Percentiles rank a stretch among this genome's conserved stretches.
Evolutionary conservation across 2,329 filamentous ascomycete genomes (phyloP).

Genomic region (Aspergillus vadensis): DNA sequence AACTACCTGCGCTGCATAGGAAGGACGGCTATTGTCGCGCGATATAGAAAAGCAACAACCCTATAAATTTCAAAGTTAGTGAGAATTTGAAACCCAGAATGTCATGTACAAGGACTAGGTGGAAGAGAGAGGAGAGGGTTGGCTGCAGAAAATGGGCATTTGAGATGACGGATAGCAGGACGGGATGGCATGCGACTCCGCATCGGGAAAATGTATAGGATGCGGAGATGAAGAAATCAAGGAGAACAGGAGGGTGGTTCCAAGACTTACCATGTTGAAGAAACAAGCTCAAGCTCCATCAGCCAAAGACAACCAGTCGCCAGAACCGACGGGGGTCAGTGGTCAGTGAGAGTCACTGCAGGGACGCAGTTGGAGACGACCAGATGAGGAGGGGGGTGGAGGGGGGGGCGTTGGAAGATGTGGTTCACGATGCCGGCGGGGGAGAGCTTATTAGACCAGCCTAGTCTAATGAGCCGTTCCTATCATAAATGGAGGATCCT

Average conservation of each 20-base stretch:
- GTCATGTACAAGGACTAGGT: neutral
- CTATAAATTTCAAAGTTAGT: conserved; percentile 23
- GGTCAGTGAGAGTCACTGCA: neutral
- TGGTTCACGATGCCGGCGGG: neutral
- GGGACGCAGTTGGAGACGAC: conserved; percentile 2
- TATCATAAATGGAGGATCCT: neutral
- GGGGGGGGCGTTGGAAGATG: neutral
- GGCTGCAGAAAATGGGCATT: neutral
- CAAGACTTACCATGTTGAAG: conserved; percentile 3
- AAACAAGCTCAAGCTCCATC: conserved; percentile 9
- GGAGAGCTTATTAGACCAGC: neutral
- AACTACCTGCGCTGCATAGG: conserved; percentile 26
- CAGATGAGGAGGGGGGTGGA: neutral
- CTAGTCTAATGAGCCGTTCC: conserved; percentile 1
- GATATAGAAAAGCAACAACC: conserved; percentile 45
- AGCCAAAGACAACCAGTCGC: neutral
- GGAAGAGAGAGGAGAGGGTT: neutral
- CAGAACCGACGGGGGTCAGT: neutral
- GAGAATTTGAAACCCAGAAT: neutral
- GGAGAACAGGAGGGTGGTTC: neutral
- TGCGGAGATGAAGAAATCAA: neutral
- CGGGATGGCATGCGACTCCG: neutral
- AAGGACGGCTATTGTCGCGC: conserved; percentile 33
- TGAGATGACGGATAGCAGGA: neutral
- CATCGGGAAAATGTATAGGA: neutral